phyloP scores from a whole-genome alignment of 352 stramenopile genomes.

The Halophytophthora polymorphica region DNA sequence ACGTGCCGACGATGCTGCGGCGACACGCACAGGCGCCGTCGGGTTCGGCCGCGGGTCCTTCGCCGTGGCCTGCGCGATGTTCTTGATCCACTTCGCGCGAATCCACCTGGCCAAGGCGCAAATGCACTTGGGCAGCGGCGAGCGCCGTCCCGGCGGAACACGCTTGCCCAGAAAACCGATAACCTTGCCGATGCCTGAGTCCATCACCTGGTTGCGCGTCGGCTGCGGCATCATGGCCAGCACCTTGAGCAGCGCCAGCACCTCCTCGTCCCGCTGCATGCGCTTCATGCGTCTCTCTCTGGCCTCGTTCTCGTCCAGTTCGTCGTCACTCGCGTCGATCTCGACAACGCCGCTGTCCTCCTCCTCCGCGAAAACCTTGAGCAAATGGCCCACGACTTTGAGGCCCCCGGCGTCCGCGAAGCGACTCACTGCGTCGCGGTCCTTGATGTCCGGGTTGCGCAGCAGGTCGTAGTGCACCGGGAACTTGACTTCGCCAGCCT shows the following conservation, averaged over 20 bases:
- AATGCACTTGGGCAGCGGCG: conserved; percentile 40
- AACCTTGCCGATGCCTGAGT: conserved; percentile 60
- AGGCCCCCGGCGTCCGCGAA: conserved; percentile 61
- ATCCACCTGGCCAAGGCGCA: conserved; percentile 66
- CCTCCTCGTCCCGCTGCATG: conserved; percentile 23
- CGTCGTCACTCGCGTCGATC: too few relatives aligned
- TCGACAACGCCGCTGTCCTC: too few relatives aligned
- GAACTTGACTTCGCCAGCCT: conserved; percentile 37
- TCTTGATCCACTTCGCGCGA: conserved; percentile 57
- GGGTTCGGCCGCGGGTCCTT: conserved; percentile 12
- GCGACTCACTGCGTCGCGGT: conserved; percentile 57
- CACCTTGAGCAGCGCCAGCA: conserved; percentile 41
- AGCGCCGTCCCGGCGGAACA: conserved; percentile 29
- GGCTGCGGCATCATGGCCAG: conserved; percentile 74
- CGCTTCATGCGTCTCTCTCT: conserved; percentile 10
- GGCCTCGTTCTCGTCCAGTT: conserved; percentile 22
- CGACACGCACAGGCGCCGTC: too few relatives aligned
- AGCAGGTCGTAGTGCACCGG: conserved; percentile 58
- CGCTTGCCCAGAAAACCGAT: conserved; percentile 53
- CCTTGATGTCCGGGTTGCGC: conserved; percentile 54
- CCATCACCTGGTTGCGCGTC: conserved; percentile 43
- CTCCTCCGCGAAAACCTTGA: conserved; percentile 36
- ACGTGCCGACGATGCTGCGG: conserved; percentile 4
- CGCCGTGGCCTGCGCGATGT: conserved; percentile 27
- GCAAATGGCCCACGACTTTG: conserved; percentile 50